phyloP scores from a whole-genome alignment of 345 rosid species.

The Noccaea bulbosa region DNA sequence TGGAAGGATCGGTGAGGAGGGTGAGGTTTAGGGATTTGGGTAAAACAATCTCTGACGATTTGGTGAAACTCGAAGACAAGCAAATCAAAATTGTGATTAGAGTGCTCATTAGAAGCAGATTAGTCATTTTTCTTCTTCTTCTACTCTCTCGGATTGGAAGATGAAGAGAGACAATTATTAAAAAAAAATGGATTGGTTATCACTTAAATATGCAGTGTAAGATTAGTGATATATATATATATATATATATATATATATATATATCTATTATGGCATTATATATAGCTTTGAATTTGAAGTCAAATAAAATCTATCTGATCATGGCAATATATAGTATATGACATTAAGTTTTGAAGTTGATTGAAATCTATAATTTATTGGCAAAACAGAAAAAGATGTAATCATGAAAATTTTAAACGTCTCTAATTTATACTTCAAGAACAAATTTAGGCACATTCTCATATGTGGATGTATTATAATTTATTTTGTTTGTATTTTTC shows the following conservation, averaged over 20 bases:
- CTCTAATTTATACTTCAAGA: not conserved
- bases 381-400: not conserved
- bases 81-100: conserved; percentile 19
- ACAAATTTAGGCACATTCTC: not conserved
- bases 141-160: conserved; percentile 30
- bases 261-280: conserved; percentile 1
- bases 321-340: too few relatives aligned
- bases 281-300: not conserved
- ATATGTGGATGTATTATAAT: not conserved
- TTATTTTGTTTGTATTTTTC: not conserved
- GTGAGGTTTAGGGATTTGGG: conserved; percentile 41
- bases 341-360: not conserved
- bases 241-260: conserved; percentile 3
- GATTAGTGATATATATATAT: conserved; percentile 4
- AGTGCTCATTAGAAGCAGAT: conserved; percentile 30
- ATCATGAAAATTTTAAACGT: not conserved
- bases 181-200: not conserved
- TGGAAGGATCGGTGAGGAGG: conserved; percentile 48
- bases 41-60: conserved; percentile 26
- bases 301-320: not conserved
- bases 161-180: conserved; percentile 28
- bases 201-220: not conserved
- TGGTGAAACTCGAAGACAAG: conserved; percentile 21
- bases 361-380: not conserved
- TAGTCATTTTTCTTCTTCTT: conserved; percentile 33